phyloP scores from a whole-genome alignment of 2,329 filamentous ascomycete genomes.

The Colletotrichum sp. region DNA sequence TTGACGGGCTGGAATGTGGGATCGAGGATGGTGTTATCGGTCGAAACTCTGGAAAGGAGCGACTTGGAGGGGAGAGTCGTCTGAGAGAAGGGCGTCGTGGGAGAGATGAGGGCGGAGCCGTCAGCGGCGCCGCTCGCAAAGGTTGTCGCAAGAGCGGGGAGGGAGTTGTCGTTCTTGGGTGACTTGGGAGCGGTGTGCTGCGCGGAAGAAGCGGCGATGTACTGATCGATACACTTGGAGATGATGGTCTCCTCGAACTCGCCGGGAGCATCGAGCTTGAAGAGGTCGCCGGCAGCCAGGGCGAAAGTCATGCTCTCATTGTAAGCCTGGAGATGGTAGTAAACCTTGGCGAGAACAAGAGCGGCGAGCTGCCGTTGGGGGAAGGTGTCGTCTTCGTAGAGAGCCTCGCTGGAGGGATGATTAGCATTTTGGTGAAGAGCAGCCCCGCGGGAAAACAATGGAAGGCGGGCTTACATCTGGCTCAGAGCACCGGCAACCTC shows the following conservation, averaged over 20 bases:
- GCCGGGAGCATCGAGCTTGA: slow-evolving; percentile 87
- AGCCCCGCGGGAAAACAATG: not conserved
- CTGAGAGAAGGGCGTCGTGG: slow-evolving; percentile 94
- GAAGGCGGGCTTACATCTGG: slow-evolving; percentile 73
- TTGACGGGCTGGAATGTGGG: slow-evolving; percentile 61
- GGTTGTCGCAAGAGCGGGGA: slow-evolving; percentile 79
- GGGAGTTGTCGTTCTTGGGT: slow-evolving; percentile 47
- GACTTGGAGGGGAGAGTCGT: slow-evolving; percentile 93
- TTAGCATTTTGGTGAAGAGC: slow-evolving; percentile 13
- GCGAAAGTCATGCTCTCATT: slow-evolving; percentile 99
- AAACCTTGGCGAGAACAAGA: slow-evolving; percentile 94
- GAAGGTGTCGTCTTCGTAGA: slow-evolving; percentile 96
- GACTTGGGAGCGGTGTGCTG: slow-evolving; percentile 52
- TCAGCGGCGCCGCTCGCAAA: slow-evolving; percentile 74
- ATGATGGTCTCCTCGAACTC: slow-evolving; percentile 99
- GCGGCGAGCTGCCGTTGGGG: slow-evolving; percentile 93
- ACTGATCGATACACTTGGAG: slow-evolving; percentile 97
- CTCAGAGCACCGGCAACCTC: slow-evolving; percentile 92
- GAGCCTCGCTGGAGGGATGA: slow-evolving; percentile 73
- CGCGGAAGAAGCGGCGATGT: slow-evolving; percentile 76
- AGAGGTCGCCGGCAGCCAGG: slow-evolving; percentile 90
- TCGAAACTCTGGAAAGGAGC: slow-evolving; percentile 82
- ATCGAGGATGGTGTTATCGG: slow-evolving; percentile 67
- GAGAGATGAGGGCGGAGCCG: slow-evolving; percentile 76
- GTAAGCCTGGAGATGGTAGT: slow-evolving; percentile 98